Evolutionary conservation across 1,284 basidiomycete species (phyloP), one percentile per base, ranked within the genome.

Genomic region (Papiliotrema nemorosa): DNA sequence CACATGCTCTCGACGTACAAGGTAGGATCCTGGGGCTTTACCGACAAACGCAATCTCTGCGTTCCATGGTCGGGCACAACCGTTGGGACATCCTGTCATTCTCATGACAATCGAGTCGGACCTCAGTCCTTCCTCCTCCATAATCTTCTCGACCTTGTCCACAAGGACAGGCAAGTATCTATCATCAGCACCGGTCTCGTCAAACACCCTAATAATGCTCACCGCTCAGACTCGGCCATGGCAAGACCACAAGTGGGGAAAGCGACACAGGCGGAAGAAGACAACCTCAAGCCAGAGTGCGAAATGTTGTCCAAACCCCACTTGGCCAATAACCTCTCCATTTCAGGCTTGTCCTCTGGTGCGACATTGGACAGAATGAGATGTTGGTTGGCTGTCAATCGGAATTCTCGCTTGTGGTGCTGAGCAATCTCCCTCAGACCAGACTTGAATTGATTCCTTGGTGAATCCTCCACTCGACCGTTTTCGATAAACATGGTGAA

Each of bases 401-500:
- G 81, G 84, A 98, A 94, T 12, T 82, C 79, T 49, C 94, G 93
- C 79, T 90, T 93, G 82, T 96, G 92, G 14, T 90, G 78, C 77
- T 88, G 86, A 53, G 92, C 93, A 56, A 98, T 88, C 77, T 97
- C 92, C 48, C 84, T 81, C 49, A 99, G 78, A 50, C 89, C 93
- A 5, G 87, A 86, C 80, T 97, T 97, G 85, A 92, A 97, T 58
- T 91, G 84, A 50, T 82, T 80, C 40, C 84, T 88, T 4, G 90
- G 84, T 73, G 91, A 90, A 73, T 98, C 91, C 75, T 93, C 87
- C 34, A 98, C 84, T 49, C 94, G 87, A 12, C 96, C 96, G 70
- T 98, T 99, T 78, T 98, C 94, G 73, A 98, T 88, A 77, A 93
- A 98, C 72, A 89, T 80, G 47, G 87, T 93, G 76, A 91, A 94